These are phyloP conservation scores for Colletotrichum musae DNA, from an alignment of 2,329 filamentous ascomycete species.

Conservation along the genomic window DNA sequence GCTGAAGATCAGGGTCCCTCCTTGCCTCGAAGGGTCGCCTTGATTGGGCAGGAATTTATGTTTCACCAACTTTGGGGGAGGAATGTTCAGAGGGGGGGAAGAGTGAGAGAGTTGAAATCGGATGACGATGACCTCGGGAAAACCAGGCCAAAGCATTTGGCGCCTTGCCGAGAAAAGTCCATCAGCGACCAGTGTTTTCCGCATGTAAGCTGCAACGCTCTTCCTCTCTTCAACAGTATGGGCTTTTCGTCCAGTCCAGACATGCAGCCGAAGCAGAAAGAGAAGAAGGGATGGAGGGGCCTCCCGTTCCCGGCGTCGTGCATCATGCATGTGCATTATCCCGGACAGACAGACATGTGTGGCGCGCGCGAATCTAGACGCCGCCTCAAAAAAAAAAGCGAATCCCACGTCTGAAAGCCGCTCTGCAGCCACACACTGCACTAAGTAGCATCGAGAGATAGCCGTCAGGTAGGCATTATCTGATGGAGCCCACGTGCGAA, in stretches of 20 bases:
- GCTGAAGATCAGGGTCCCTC: slow-evolving; percentile 25
- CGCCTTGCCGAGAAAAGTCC: background rate
- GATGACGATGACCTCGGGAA: background rate
- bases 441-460: background rate
- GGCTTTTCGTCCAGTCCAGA: background rate
- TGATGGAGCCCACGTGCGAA: background rate
- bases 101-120: background rate
- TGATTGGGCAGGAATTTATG: background rate
- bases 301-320: slow-evolving; percentile 25
- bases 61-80: slow-evolving; percentile 15
- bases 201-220: background rate
- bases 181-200: too few relatives aligned
- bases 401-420: too few relatives aligned
- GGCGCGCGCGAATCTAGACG: slow-evolving; percentile 13
- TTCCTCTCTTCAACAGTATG: background rate
- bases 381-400: background rate
- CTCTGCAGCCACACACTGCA: background rate
- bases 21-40: background rate
- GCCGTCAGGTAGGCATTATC: background rate
- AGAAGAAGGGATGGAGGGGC: background rate
- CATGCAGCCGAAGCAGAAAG: background rate
- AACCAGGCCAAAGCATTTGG: background rate
- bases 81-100: too few relatives aligned
- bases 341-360: background rate
- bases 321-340: slow-evolving; percentile 32